These are phyloP conservation scores for Fusarium sp. DNA, from an alignment of 2,329 filamentous ascomycete genomes.

Conservation along the genomic window DNA sequence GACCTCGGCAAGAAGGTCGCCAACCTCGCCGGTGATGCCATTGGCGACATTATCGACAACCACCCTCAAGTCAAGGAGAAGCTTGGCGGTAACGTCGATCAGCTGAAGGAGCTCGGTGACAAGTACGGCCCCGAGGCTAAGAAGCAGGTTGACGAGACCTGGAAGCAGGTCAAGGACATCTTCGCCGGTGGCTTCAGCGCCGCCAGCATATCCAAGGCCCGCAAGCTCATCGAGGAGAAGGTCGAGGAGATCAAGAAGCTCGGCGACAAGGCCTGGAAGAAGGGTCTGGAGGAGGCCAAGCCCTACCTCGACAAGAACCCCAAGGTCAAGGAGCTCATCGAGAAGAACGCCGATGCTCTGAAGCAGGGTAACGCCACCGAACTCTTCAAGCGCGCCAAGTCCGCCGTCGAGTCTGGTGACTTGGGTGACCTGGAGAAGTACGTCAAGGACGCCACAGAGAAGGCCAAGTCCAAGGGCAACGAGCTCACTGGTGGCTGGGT, in stretches of 20 bases:
- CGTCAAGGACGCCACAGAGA: slow-evolving; percentile 47
- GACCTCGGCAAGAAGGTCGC: slow-evolving; percentile 70
- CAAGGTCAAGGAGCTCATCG: slow-evolving; percentile 77
- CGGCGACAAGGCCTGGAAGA: slow-evolving; percentile 77
- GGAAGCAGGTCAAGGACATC: slow-evolving; percentile 73
- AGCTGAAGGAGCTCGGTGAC: slow-evolving; percentile 76
- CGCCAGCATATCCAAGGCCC: slow-evolving; percentile 64
- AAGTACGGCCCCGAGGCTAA: slow-evolving; percentile 80
- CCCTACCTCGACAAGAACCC: slow-evolving; percentile 80
- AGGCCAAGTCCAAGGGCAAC: slow-evolving; percentile 60
- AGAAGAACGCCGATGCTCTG: slow-evolving; percentile 75
- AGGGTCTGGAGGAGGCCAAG: slow-evolving; percentile 76
- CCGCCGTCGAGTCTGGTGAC: slow-evolving; percentile 70
- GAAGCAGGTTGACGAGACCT: slow-evolving; percentile 79
- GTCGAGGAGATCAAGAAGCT: slow-evolving; percentile 72
- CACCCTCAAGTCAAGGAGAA: slow-evolving; percentile 79
- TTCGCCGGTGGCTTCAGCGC: slow-evolving; percentile 69
- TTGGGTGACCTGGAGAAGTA: slow-evolving; percentile 56
- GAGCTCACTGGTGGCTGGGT: slow-evolving; percentile 54
- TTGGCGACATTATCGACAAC: slow-evolving; percentile 75
- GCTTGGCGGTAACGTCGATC: slow-evolving; percentile 73
- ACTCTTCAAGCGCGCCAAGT: slow-evolving; percentile 71
- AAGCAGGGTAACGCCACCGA: slow-evolving; percentile 75
- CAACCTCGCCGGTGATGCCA: slow-evolving; percentile 70
- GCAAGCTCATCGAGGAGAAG: slow-evolving; percentile 76